Base-by-base conservation (phyloP, 768 basidiomycete species). In the Amylocystis lapponica region DNA sequence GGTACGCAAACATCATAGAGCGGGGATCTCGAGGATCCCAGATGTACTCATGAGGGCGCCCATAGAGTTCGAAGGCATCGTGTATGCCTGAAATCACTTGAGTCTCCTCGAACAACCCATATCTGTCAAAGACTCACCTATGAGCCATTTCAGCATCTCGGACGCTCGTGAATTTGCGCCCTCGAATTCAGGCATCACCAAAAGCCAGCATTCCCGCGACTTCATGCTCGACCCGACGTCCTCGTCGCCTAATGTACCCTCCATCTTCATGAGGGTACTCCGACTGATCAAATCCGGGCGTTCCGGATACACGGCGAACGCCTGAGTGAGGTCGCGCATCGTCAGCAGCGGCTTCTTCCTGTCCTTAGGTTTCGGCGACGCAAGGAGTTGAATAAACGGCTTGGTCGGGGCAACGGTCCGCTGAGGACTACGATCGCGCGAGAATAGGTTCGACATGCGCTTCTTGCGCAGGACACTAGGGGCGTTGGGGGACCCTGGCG, bases 271-370 rank as follows among this genome's bases (percentile, higher is more conserved):
- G 51, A 99, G 66, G 1, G 90, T 92, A 50, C 91, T 93, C 54
- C 80, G 72, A 49, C 75, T 83, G 64, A 98, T 93, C 51, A 96
- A 67, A 52, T 92, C 89, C 9, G 90, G 88, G n/a, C 90, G 78
- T 59, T 97, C 95, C 2, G 95, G 95, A 60, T 93, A 99, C 8
- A 99, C 90, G 3, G 90, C 89, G 58, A 93, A 96, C 14, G 85
- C 89, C 65, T 96, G 90, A 1, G 83, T 78, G 40, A 93, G 71
- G 31, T 78, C 65, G 25, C 65, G 70, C 45, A 95, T 65, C 0
- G 85, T 84, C 48, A 95, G 63, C 4, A 91, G 56, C 0, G 88
- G 63, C 52, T 75, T 80, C 65, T 79, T 89, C 62, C 70, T 78
- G 54, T 90, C 86, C 57, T 83, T 88, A 5, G 76, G 74, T 64